Evolutionary conservation across 345 rosid genomes (phyloP).

Genomic region (Conringia planisiliqua): DNA sequence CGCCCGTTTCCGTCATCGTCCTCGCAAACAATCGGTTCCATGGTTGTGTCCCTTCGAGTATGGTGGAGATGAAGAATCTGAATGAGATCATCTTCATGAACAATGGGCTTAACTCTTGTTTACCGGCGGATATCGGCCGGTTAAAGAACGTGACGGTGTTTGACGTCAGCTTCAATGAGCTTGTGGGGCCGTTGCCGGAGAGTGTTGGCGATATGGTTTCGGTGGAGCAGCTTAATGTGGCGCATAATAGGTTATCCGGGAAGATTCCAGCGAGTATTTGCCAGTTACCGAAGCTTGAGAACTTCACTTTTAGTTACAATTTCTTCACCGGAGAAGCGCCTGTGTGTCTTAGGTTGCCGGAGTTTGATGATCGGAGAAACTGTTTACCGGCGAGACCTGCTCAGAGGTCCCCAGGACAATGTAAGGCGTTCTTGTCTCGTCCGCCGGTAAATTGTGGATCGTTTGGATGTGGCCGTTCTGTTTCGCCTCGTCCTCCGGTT

Average conservation of each 20-base stretch:
- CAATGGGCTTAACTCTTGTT: slow-evolving; percentile 62
- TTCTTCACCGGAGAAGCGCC: slow-evolving; percentile 75
- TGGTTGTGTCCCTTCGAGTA: slow-evolving; percentile 67
- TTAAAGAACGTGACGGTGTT: slow-evolving; percentile 61
- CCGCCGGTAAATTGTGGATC: slow-evolving; percentile 59
- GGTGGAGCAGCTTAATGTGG: slow-evolving; percentile 72
- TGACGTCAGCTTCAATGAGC: slow-evolving; percentile 56
- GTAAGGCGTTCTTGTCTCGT: slow-evolving; percentile 44
- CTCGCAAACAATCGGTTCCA: slow-evolving; percentile 68
- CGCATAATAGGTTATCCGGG: slow-evolving; percentile 63
- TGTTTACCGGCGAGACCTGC: slow-evolving; percentile 58
- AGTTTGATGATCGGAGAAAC: slow-evolving; percentile 54
- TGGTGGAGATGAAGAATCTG: slow-evolving; percentile 63
- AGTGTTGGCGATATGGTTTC: slow-evolving; percentile 53
- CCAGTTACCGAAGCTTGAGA: slow-evolving; percentile 54
- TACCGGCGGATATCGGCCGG: slow-evolving; percentile 56
- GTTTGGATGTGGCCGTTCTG: slow-evolving; percentile 65
- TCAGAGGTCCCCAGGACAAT: slow-evolving; percentile 54
- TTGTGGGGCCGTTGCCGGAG: slow-evolving; percentile 60
- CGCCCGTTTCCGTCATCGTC: slow-evolving; percentile 73
- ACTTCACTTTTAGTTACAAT: slow-evolving; percentile 61
- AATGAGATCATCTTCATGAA: slow-evolving; percentile 64
- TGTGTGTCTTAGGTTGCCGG: slow-evolving; percentile 44
- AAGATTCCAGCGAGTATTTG: slow-evolving; percentile 57
- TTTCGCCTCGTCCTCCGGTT: slow-evolving; percentile 56